Percentiles rank a stretch among this genome's conserved stretches.
Conservation (phyloP, 441 rosid species). For the Breynia disticha region DNA sequence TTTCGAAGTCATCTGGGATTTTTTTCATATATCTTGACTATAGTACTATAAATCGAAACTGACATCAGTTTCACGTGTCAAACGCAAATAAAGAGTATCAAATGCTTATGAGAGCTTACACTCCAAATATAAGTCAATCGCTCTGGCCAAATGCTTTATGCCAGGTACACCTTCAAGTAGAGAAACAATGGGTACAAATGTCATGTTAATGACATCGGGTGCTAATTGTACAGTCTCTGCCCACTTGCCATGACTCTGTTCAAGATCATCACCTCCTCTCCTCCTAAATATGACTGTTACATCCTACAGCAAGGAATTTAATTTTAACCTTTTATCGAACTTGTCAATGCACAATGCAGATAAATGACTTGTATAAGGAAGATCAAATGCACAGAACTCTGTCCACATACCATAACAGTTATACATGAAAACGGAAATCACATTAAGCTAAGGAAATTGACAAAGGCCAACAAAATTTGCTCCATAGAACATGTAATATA, state of each 20-base stretch:
- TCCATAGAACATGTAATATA: not conserved
- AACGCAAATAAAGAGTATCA: not conserved
- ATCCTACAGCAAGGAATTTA: constrained; percentile 49
- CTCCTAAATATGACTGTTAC: constrained; percentile 69
- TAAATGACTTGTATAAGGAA: not conserved
- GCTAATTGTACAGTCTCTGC: constrained; percentile 48
- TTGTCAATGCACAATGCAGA: constrained; percentile 12
- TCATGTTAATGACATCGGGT: constrained; percentile 69
- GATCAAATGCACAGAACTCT: not conserved
- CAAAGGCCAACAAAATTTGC: constrained; percentile 1
- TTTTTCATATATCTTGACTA: not conserved
- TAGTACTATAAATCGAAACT: not conserved
- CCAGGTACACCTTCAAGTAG: constrained; percentile 57
- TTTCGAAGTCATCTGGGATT: not conserved
- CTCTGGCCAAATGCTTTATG: constrained; percentile 47
- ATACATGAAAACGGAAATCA: constrained; percentile 8
- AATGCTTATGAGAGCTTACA: constrained; percentile 29
- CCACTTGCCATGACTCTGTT: constrained; percentile 59
- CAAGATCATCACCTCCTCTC: constrained; percentile 80
- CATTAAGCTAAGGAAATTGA: not conserved
- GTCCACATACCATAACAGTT: not conserved
- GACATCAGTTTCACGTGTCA: not conserved
- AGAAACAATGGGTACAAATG: constrained; percentile 49
- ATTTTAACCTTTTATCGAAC: constrained; percentile 11
- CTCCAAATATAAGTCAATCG: constrained; percentile 51